Conservation (phyloP, 805 yeast species). For the Yamadazyma phyllophila region DNA sequence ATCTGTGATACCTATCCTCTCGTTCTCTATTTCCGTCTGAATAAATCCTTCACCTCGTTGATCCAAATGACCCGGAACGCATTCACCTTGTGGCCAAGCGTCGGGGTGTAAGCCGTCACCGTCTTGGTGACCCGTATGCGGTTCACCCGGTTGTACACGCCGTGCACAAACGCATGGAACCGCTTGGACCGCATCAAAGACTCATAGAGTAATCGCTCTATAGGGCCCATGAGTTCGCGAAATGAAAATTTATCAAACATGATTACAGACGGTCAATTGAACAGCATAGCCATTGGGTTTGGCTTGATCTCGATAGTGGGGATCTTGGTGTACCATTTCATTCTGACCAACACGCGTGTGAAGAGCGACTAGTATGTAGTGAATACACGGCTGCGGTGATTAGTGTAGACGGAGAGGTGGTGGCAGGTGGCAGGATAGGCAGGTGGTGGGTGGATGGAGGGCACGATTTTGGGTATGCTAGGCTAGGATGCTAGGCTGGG, state of each 20-base stretch:
- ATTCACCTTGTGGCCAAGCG: constrained; percentile 51
- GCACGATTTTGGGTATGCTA: too few relatives aligned
- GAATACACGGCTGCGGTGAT: not conserved
- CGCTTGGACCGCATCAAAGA: constrained; percentile 54
- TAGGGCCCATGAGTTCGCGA: constrained; percentile 16
- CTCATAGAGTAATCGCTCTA: constrained; percentile 47
- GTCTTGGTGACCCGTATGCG: constrained; percentile 40
- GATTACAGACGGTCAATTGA: constrained; percentile 83
- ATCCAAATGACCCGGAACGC: constrained; percentile 60
- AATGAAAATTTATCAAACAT: constrained; percentile 31
- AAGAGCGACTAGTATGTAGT: not conserved
- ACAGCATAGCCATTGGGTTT: constrained; percentile 66
- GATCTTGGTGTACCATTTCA: constrained; percentile 69
- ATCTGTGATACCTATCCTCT: too few relatives aligned
- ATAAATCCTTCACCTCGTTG: constrained; percentile 56
- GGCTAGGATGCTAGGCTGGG: too few relatives aligned
- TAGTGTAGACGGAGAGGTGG: too few relatives aligned
- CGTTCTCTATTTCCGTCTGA: constrained; percentile 37
- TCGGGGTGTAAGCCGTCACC: constrained; percentile 44
- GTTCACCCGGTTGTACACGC: constrained; percentile 62
- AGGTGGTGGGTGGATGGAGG: too few relatives aligned
- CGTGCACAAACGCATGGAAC: constrained; percentile 62
- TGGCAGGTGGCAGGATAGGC: not conserved
- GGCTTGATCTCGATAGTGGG: constrained; percentile 72
- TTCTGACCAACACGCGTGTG: constrained; percentile 44